Conservation (phyloP, 2,329 filamentous ascomycete species). For the Phyllosticta citriasiana region DNA sequence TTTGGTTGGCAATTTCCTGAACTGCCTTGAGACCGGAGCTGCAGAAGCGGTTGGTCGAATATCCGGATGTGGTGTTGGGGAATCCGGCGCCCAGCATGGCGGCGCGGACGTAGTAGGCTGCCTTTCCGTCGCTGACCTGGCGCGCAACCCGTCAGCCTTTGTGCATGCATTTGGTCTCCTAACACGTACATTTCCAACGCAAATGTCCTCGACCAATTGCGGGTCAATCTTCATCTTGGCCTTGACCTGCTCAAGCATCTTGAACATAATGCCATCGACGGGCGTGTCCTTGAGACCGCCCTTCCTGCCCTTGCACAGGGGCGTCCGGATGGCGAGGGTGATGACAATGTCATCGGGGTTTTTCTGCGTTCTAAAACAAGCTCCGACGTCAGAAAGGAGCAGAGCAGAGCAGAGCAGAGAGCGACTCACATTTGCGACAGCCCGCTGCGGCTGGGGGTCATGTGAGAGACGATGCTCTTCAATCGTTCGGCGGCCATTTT, state of each 20-base stretch:
- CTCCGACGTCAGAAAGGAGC: background rate
- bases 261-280: slow-evolving; percentile 77
- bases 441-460: slow-evolving; percentile 62
- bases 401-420: slow-evolving; percentile 1
- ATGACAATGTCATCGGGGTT: slow-evolving; percentile 96
- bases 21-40: slow-evolving; percentile 91
- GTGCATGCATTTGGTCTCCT: background rate
- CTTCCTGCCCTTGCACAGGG: slow-evolving; percentile 79
- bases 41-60: slow-evolving; percentile 89
- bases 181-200: slow-evolving; percentile 70
- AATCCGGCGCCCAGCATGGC: slow-evolving; percentile 85
- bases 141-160: background rate
- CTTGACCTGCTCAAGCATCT: slow-evolving; percentile 58
- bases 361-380: slow-evolving; percentile 64
- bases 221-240: slow-evolving; percentile 70
- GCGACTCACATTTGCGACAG: slow-evolving; percentile 65
- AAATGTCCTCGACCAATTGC: slow-evolving; percentile 76
- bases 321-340: slow-evolving; percentile 81
- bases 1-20: slow-evolving; percentile 88
- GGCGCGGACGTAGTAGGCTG: slow-evolving; percentile 83
- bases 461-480: slow-evolving; percentile 76
- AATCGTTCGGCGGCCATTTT: slow-evolving; percentile 76
- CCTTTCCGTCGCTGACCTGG: slow-evolving; percentile 72
- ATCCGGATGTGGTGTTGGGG: slow-evolving; percentile 77
- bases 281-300: slow-evolving; percentile 91